Evolutionary conservation across 1,284 basidiomycete genomes (phyloP), one percentile per base, ranked within the genome.

Genomic region (Cutaneotrichosporon sp.): DNA sequence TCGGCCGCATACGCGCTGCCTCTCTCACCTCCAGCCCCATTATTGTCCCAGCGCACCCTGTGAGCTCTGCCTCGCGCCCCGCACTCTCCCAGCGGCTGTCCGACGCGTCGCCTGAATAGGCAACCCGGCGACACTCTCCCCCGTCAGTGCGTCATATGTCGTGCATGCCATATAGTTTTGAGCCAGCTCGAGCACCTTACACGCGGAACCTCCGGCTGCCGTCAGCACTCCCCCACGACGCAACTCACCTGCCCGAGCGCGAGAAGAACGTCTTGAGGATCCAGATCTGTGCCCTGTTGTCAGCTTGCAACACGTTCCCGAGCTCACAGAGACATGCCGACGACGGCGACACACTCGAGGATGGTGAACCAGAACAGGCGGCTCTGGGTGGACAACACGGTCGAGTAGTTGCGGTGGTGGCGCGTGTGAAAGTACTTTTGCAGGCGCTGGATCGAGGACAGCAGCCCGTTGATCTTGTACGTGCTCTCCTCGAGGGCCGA

Each of bases 231-330:
- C 6, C 13, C 38, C 18, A 18, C n/a, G 11, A 18, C n/a, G 11
- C 5, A 9, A 50, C 55, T 38, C 46, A 57, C 55, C 46, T 34
- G 25, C 90, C 90, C 7, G 90, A 91, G 75, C 89, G 87, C 36
- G 90, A 92, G 81, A 95, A 95, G 87, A 94, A 95, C 24, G 91
- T 94, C 79, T 94, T 92, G 38, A 95, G 84, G 53, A 94, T 83
- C 77, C 92, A 95, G 25, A 94, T 90, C 80, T 95, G 92, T 61
- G 89, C 79, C 14, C 91, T 94, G 72, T 0, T 2, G 56, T 64
- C 55, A 56, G 57, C 54, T 53, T 13, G 3, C 20, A 11, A 45
- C 22, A 34, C 2, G 8, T 13, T 13, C 2, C 16, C 34, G 13
- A 6, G 1, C 13, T 6, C 9, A 79, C 76, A 79, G 56, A 9